Evolutionary conservation across 768 basidiomycete genomes (phyloP).

Genomic region (Podaxis carcinomalis): DNA sequence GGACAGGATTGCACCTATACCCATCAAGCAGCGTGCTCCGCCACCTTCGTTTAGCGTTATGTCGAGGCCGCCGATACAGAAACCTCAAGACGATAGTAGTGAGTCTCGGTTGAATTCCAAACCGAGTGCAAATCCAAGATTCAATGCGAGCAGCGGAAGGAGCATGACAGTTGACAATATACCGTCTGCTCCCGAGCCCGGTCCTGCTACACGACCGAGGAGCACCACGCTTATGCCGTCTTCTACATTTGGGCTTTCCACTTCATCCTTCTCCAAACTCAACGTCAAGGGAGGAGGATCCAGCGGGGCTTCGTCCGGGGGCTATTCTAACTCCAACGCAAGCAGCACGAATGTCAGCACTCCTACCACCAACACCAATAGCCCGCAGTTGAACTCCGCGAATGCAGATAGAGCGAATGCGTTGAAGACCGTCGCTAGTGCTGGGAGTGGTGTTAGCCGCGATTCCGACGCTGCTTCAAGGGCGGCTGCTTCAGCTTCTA

Average conservation of each 20-base stretch:
- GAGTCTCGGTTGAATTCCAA: neutral
- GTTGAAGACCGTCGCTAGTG: slow-evolving; percentile 10
- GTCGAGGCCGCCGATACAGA: slow-evolving; percentile 46
- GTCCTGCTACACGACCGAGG: slow-evolving; percentile 23
- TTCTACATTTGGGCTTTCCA: slow-evolving; percentile 17
- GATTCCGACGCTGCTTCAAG: neutral
- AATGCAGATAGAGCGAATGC: slow-evolving; percentile 13
- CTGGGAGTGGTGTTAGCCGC: neutral
- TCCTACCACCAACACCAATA: neutral
- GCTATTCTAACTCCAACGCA: neutral
- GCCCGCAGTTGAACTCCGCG: slow-evolving; percentile 3
- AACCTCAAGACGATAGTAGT: slow-evolving; percentile 11
- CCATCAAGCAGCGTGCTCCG: slow-evolving; percentile 52
- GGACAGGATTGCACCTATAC: slow-evolving; percentile 46
- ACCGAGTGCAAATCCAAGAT: neutral
- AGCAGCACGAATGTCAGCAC: neutral
- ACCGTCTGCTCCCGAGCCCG: slow-evolving; percentile 8
- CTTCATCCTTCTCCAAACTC: slow-evolving; percentile 15
- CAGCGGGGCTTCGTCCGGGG: slow-evolving; percentile 6
- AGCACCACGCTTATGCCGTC: slow-evolving; percentile 37
- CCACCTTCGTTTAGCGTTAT: slow-evolving; percentile 59
- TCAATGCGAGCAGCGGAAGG: slow-evolving; percentile 8
- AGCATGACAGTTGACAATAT: slow-evolving; percentile 7
- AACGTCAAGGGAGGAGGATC: slow-evolving; percentile 7
- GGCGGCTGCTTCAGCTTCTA: neutral